These are phyloP conservation scores for Tarenaya hassleriana DNA, from an alignment of 345 rosid species.

Conservation along the genomic window DNA sequence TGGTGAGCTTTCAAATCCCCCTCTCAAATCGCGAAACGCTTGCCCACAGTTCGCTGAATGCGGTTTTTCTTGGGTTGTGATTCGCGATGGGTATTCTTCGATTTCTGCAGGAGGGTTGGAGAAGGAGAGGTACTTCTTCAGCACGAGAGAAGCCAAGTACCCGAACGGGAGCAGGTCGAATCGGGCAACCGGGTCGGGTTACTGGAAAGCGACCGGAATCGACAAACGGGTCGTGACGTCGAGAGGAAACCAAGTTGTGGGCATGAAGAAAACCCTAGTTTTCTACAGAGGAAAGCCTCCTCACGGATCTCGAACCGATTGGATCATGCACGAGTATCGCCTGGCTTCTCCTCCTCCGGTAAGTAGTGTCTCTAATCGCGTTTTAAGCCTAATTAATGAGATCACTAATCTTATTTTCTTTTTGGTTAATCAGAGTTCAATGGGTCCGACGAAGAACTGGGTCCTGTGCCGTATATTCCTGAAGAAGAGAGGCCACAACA, in stretches of 20 bases:
- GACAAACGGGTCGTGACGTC: conserved; percentile 66
- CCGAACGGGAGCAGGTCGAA: too few species aligned
- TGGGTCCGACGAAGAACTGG: conserved; percentile 60
- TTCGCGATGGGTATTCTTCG: not conserved
- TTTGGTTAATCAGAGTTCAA: conserved; percentile 32
- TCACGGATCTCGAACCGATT: too few species aligned
- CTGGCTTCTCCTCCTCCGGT: conserved; percentile 38
- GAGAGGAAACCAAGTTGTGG: conserved; percentile 56
- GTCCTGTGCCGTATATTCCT: conserved; percentile 89
- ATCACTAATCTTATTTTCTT: too few species aligned
- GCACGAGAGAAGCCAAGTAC: too few species aligned
- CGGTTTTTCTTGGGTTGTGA: too few species aligned
- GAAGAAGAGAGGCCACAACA: conserved; percentile 65
- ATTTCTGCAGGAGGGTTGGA: conserved; percentile 60
- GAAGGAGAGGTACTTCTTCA: too few species aligned
- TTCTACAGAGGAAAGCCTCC: too few species aligned
- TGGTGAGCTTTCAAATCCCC: conserved; percentile 37
- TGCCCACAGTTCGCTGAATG: too few species aligned
- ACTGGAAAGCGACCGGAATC: conserved; percentile 95
- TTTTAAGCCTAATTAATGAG: too few species aligned
- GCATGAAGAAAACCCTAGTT: conserved; percentile 96
- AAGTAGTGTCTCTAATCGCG: too few species aligned
- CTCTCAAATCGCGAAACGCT: too few species aligned
- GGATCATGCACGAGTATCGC: conserved; percentile 99
- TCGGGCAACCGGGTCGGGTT: too few species aligned